Percentiles rank a stretch among this genome's conserved stretches.
phyloP scores from a whole-genome alignment of 306 rosid species.

The Carpinus fangiana region DNA sequence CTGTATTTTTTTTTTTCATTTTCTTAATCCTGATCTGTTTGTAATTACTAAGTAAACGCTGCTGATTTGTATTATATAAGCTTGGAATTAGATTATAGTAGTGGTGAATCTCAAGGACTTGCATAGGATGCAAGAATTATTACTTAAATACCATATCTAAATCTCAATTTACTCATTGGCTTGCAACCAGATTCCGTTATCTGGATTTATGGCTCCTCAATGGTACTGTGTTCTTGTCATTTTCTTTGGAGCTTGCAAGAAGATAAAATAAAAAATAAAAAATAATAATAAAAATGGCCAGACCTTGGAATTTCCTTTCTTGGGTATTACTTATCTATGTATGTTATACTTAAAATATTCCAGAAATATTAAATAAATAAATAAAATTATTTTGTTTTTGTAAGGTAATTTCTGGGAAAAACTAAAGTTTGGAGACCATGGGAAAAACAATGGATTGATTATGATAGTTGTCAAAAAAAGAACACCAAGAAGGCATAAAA shows the following conservation, averaged over 20 bases:
- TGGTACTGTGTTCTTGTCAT: neutral
- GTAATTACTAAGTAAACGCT: neutral
- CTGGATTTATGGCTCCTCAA: slow-evolving; percentile 1
- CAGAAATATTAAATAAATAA: neutral
- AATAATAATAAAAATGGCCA: too few relatives aligned
- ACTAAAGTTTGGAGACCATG: too few relatives aligned
- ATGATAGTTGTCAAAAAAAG: neutral
- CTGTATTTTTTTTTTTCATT: neutral
- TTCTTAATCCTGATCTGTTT: neutral
- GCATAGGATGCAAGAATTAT: slow-evolving; percentile 27
- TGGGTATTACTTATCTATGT: neutral
- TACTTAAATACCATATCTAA: slow-evolving; percentile 2
- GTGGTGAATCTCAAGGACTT: slow-evolving; percentile 61
- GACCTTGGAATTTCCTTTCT: neutral
- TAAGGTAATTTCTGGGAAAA: too few relatives aligned
- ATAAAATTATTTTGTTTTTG: too few relatives aligned
- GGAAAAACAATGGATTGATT: neutral
- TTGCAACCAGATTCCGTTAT: slow-evolving; percentile 19
- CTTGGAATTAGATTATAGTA: slow-evolving; percentile 32
- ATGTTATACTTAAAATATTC: neutral
- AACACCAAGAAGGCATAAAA: neutral
- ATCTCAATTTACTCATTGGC: slow-evolving; percentile 10
- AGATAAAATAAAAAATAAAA: neutral
- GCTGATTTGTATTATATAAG: neutral
- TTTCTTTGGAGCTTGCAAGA: neutral